Percentiles rank a stretch among this genome's conserved stretches.
phyloP scores from a whole-genome alignment of 768 basidiomycete genomes.

The Hygrophorus pudorinus region DNA sequence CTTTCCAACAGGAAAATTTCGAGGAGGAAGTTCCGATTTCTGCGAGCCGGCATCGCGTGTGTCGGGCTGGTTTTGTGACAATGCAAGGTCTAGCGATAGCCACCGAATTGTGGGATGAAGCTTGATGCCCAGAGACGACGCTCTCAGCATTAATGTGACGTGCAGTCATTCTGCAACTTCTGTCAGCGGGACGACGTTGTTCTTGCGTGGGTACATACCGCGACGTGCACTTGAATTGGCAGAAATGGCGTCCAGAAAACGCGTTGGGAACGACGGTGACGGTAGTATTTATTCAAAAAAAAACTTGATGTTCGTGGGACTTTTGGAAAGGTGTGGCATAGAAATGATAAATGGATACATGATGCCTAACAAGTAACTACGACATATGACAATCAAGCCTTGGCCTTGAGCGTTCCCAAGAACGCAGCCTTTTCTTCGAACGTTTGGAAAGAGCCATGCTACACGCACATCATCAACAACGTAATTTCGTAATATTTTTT shows the following conservation, averaged over 20 bases:
- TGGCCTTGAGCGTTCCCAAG: slow-evolving; percentile 83
- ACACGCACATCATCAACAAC: slow-evolving; percentile 8
- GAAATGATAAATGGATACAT: slow-evolving; percentile 21
- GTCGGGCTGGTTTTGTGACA: slow-evolving; percentile 18
- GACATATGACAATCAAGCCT: slow-evolving; percentile 43
- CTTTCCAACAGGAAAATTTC: background rate
- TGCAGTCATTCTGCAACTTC: slow-evolving; percentile 59
- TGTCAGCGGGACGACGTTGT: background rate
- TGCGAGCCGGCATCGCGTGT: slow-evolving; percentile 13
- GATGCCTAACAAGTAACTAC: slow-evolving; percentile 29
- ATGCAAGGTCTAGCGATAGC: slow-evolving; percentile 24
- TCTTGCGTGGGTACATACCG: slow-evolving; percentile 24
- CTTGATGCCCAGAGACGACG: slow-evolving; percentile 63
- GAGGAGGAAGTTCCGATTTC: no score
- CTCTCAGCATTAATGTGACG: slow-evolving; percentile 72
- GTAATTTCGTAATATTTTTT: background rate
- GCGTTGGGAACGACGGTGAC: background rate
- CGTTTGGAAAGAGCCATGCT: slow-evolving; percentile 97
- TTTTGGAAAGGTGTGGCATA: slow-evolving; percentile 19
- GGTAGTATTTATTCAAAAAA: background rate
- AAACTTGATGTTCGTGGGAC: background rate
- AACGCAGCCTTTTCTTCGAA: slow-evolving; percentile 94
- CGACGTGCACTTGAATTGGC: slow-evolving; percentile 26
- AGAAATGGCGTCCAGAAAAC: slow-evolving; percentile 2
- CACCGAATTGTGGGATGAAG: slow-evolving; percentile 9